Evolutionary conservation across 108 stramenopile genomes (phyloP), one percentile per base, ranked within the genome.

Genomic region (Fistulifera solaris): DNA sequence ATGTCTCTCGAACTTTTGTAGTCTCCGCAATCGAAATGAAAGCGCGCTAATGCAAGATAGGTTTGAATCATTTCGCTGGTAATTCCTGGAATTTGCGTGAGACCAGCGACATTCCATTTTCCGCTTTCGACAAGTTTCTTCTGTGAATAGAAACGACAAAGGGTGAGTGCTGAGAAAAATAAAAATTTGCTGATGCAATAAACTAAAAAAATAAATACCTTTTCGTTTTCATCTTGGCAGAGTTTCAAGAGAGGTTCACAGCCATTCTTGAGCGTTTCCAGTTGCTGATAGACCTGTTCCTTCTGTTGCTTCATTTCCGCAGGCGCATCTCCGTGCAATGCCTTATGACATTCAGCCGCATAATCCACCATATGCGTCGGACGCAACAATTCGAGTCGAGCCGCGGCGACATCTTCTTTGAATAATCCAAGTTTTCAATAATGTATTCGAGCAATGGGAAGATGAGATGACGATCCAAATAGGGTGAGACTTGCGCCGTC

Each of bases 381-480:
- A 42, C 78, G 63, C 55, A 96, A 68, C 31, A 94, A 62, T 40
- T 65, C 62, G 46, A 93, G 59, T 16, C 86, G 79, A 46, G 93
- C 89, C 43, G 81, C 66, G 11, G 79, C 80, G 27, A 96, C 88
- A 63, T 90, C 81, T 38, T 53, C 12, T 73, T 43, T 27, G 59
- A 61, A 62, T 89, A 94, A 15, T 68, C 59, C 38, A 91, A 65
- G 13, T 48, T 51, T 2, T 61, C 57, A 60, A 91, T 91, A 60
- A 81, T 65, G 64, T 89, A 98, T 54, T 94, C 93, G 47, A 96
- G 76, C 53, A 96, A 71, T 28, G 92, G 94, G 71, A 94, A 89
- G 75, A 98, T 80, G 81, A 96, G 81, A 85, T 98, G 97, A 11
- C 87, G 84, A 68, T 98, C 97, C 63, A 96, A 68, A 61, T 77